Evolutionary conservation across 768 basidiomycete species (phyloP).

Genomic region (Rhizopogon sp.): DNA sequence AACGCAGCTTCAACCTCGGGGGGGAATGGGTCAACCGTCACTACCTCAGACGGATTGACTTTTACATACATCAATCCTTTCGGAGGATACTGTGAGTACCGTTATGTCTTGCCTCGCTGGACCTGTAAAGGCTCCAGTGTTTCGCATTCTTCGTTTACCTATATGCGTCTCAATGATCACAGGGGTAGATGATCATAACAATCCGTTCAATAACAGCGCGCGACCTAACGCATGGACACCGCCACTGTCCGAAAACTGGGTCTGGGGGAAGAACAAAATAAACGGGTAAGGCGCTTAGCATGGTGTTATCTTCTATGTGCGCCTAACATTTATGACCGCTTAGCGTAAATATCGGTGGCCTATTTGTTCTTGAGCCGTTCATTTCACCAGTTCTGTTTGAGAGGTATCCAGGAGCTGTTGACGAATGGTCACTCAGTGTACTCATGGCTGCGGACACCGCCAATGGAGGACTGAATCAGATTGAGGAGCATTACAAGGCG

Average conservation of each 20-base stretch:
- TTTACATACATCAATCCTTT: conserved; percentile 78
- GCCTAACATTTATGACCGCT: conserved; percentile 3
- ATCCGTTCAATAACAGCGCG: conserved; percentile 74
- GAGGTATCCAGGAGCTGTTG: conserved; percentile 48
- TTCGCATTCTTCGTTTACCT: background rate
- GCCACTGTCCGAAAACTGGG: conserved; percentile 71
- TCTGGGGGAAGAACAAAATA: conserved; percentile 56
- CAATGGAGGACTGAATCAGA: conserved; percentile 52
- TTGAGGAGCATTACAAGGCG: conserved; percentile 76
- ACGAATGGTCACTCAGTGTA: conserved; percentile 65
- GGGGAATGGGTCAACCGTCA: conserved; percentile 64
- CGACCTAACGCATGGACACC: conserved; percentile 78
- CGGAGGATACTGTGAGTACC: conserved; percentile 62
- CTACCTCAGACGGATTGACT: conserved; percentile 59
- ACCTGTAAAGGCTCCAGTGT: too few species aligned
- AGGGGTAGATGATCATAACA: conserved; percentile 65
- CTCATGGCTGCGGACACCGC: conserved; percentile 64
- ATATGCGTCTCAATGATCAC: conserved; percentile 1
- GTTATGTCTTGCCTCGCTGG: background rate
- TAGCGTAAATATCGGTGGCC: conserved; percentile 69
- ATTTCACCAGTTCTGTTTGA: conserved; percentile 63
- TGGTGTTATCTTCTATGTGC: conserved; percentile 3
- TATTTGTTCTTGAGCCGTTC: conserved; percentile 77
- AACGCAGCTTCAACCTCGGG: background rate
- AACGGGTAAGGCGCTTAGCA: conserved; percentile 41